Base-by-base conservation (phyloP, 176 grass and related monocot species). In the Neostapfia colusana region DNA sequence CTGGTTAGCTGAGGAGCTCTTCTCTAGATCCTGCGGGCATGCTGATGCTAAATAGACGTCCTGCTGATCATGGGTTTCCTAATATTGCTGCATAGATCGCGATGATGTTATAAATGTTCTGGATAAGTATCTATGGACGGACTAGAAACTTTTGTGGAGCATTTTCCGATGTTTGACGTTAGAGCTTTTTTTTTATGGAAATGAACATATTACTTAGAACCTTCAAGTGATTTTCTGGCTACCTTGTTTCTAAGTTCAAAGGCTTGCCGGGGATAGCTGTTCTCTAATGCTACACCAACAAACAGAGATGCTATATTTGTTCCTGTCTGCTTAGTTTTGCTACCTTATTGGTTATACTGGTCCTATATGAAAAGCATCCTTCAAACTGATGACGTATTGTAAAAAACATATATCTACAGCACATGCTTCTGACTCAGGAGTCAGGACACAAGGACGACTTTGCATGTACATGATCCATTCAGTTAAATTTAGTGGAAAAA, bases 1-100 rank as follows among this genome's bases (percentile, higher is more conserved):
- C 82, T 81, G 64, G 14, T 65, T 49, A 28, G 3, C 2, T 71
- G 11, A 64, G 20, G 86, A 14, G 20, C 18, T 31, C 3, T 71
- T 71, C 9, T 34, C 0, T 61, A 60, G 72, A 89, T 80, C 81
- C 46, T 57, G 62, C 10, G 66, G 65, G 2, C 7, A 38, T n/a
- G 6, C 25, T 62, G 45, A 66, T 66, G 62, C 9, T 67, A 54
- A 58, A 37, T 67, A 14, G 60, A 65, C 58, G 50, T n/a, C 46
- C 18, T 17, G 12, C 75, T 59, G 8, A 60, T 60, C 26, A 35
- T 61, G 14, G 23, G 18, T 42, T 69, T 26, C 3, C 57, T 67
- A 44, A 15, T 73, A n/a, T 69, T 44, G 18, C 10, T 38, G 4
- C 3, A 63, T 63, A n/a, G 15, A 66, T 66, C 3, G 15, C 24